A percentile compares a stretch with the other conserved stretches of the same genome.
Conservation (phyloP, 2,329 filamentous ascomycete genomes). For the Hypoxylon sp. region DNA sequence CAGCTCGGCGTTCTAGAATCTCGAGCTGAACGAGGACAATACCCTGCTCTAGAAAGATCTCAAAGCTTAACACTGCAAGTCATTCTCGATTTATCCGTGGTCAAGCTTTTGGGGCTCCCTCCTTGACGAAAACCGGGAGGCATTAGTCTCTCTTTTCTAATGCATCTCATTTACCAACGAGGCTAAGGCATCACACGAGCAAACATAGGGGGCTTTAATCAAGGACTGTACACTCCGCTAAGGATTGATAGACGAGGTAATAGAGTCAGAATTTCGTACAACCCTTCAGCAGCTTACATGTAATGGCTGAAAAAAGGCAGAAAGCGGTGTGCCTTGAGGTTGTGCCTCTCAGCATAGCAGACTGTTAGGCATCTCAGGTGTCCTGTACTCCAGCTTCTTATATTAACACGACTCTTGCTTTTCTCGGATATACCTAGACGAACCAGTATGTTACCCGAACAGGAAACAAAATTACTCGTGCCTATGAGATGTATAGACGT, state of each 20-base stretch:
- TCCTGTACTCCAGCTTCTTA: not conserved
- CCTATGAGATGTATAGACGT: not conserved
- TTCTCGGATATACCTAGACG: not conserved
- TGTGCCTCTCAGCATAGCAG: not conserved
- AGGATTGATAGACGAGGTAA: not conserved
- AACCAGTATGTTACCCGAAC: not conserved
- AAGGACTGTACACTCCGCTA: not conserved
- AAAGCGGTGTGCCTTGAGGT: not conserved
- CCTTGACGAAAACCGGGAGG: not conserved
- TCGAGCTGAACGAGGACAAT: conserved; percentile 17
- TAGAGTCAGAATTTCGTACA: not conserved
- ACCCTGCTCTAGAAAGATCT: not conserved
- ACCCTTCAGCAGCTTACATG: not conserved
- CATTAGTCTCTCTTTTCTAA: not conserved
- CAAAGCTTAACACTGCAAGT: not conserved
- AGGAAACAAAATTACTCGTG: not conserved
- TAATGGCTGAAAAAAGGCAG: not conserved
- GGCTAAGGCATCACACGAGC: conserved; percentile 3
- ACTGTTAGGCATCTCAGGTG: not conserved
- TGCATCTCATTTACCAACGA: not conserved
- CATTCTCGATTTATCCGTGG: not conserved
- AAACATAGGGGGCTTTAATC: not conserved
- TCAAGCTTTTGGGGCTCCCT: conserved; percentile 13
- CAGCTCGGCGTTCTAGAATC: conserved; percentile 34
- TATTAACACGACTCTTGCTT: conserved; percentile 1